Evolutionary conservation across 2,329 filamentous ascomycete genomes (phyloP).

Genomic region (Calonectria naviculata): DNA sequence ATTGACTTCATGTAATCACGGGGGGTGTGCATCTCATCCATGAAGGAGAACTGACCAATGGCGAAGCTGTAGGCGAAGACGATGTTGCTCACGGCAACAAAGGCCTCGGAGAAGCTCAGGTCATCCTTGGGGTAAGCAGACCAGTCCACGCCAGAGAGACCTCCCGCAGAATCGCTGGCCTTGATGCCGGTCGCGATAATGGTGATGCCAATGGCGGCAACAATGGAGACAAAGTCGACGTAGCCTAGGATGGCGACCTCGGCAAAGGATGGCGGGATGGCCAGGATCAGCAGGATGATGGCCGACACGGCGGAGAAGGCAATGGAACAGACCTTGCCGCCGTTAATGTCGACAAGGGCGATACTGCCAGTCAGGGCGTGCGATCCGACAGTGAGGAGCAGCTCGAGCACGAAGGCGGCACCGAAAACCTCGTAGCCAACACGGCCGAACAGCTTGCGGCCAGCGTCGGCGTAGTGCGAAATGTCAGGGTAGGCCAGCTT

Average conservation of each 20-base stretch:
- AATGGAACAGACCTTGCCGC: conserved; percentile 22
- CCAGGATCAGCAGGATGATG: conserved; percentile 23
- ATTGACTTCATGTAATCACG: conserved; percentile 26
- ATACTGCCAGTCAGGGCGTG: conserved; percentile 24
- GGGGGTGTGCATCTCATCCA: conserved; percentile 28
- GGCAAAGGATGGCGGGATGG: conserved; percentile 22
- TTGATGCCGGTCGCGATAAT: conserved; percentile 21
- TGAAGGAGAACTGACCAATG: conserved; percentile 26
- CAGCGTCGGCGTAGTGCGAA: conserved; percentile 20
- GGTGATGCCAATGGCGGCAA: conserved; percentile 21
- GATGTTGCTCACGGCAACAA: conserved; percentile 26
- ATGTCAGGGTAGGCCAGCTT: conserved; percentile 22
- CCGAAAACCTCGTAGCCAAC: conserved; percentile 16
- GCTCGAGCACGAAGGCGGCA: conserved; percentile 22
- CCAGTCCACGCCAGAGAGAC: conserved; percentile 20
- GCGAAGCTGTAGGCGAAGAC: conserved; percentile 26
- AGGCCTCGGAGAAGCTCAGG: conserved; percentile 20
- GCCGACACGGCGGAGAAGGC: conserved; percentile 23
- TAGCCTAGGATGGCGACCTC: conserved; percentile 23
- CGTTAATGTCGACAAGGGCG: conserved; percentile 23
- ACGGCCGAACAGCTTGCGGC: conserved; percentile 17
- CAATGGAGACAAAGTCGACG: conserved; percentile 23
- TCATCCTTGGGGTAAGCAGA: conserved; percentile 20
- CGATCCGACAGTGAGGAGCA: conserved; percentile 22
- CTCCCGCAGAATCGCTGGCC: background rate